phyloP scores from a whole-genome alignment of 768 basidiomycete genomes.

The Amanita jacksonii region DNA sequence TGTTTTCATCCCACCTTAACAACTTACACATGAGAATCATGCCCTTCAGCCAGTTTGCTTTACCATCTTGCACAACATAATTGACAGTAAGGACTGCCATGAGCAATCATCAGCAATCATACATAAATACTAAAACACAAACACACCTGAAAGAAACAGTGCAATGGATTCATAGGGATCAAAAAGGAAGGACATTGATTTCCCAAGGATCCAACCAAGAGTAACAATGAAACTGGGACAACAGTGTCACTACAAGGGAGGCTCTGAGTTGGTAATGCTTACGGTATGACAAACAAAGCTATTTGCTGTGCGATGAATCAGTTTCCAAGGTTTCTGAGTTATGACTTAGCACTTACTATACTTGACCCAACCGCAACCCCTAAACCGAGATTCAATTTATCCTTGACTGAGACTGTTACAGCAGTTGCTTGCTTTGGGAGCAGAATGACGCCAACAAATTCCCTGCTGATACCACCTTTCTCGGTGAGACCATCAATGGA shows the following conservation, averaged over 20 bases:
- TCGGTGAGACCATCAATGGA: conserved; percentile 71
- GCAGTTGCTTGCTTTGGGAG: conserved; percentile 93
- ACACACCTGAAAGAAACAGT: conserved; percentile 35
- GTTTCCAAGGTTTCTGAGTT: neutral
- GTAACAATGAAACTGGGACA: conserved; percentile 55
- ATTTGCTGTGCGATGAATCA: conserved; percentile 51
- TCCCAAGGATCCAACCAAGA: conserved; percentile 75
- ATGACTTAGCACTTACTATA: conserved; percentile 39
- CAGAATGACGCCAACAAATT: conserved; percentile 81
- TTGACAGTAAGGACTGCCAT: conserved; percentile 69
- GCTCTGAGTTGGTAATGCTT: conserved; percentile 17
- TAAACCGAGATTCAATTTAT: conserved; percentile 79
- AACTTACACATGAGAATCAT: conserved; percentile 34
- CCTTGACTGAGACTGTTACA: conserved; percentile 84
- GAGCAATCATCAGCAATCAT: no score
- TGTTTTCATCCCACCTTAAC: no score
- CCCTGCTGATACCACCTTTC: conserved; percentile 47
- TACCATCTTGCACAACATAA: conserved; percentile 72
- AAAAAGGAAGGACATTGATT: conserved; percentile 73
- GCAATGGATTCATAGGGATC: conserved; percentile 82
- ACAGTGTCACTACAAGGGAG: neutral
- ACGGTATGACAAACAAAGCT: conserved; percentile 80
- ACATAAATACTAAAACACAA: neutral
- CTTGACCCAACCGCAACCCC: conserved; percentile 86
- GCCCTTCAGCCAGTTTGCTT: conserved; percentile 81